Conservation (phyloP, 352 stramenopile genomes). For the Thalassiosira livingstoniorum region DNA sequence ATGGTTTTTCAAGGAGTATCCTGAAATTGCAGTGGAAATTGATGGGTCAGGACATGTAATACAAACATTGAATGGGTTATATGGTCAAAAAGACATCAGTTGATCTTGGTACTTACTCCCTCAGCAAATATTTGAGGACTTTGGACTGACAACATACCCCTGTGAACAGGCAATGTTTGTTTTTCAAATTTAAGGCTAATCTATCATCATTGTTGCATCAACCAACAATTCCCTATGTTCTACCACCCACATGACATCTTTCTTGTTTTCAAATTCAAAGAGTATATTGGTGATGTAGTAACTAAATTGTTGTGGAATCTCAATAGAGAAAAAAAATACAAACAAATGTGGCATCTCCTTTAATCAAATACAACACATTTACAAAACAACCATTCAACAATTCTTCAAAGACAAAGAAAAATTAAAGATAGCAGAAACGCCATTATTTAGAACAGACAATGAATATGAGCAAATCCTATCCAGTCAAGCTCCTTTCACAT, state of each 20-base stretch:
- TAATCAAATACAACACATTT: slow-evolving; percentile 40
- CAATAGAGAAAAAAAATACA: slow-evolving; percentile 30
- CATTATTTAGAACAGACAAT: slow-evolving; percentile 35
- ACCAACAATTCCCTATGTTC: slow-evolving; percentile 43
- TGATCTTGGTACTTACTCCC: slow-evolving; percentile 22
- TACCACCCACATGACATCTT: slow-evolving; percentile 9
- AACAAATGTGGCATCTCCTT: not conserved
- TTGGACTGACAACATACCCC: slow-evolving; percentile 12
- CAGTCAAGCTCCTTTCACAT: slow-evolving; percentile 15
- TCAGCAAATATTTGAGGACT: slow-evolving; percentile 7
- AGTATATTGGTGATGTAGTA: slow-evolving; percentile 9
- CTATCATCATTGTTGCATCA: slow-evolving; percentile 33
- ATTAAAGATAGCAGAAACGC: slow-evolving; percentile 33
- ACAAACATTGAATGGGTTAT: slow-evolving; percentile 16
- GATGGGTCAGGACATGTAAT: slow-evolving; percentile 3
- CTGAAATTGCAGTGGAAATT: slow-evolving; percentile 8
- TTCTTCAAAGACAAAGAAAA: slow-evolving; percentile 1
- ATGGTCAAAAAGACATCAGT: slow-evolving; percentile 28
- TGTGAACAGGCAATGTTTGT: slow-evolving; percentile 14
- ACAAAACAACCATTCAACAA: slow-evolving; percentile 27
- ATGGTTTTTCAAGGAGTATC: slow-evolving; percentile 25
- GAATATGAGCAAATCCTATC: slow-evolving; percentile 32
- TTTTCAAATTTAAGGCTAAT: not conserved
- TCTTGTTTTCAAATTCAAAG: not conserved
- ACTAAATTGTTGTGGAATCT: slow-evolving; percentile 19